A percentile compares a stretch with the other conserved stretches of the same genome.
phyloP scores from a whole-genome alignment of 2,329 filamentous ascomycete genomes.

The Fusarium camptoceras region DNA sequence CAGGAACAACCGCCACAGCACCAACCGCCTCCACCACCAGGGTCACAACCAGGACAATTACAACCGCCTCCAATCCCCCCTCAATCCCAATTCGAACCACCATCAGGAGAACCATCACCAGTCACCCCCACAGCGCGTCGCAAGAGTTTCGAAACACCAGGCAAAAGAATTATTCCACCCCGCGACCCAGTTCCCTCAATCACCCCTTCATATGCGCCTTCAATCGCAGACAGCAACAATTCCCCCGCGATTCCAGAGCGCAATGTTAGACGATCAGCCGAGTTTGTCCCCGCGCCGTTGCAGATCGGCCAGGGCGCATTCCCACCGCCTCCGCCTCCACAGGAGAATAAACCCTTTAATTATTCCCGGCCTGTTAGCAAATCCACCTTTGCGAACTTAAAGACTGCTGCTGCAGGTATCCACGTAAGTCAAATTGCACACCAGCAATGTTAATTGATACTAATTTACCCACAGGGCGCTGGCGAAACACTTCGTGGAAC shows the following conservation, averaged over 20 bases:
- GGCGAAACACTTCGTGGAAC: constrained; percentile 44
- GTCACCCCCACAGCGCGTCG: constrained; percentile 29
- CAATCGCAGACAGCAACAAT: not conserved
- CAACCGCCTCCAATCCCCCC: not conserved
- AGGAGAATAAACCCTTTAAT: constrained; percentile 7
- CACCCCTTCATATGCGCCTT: not conserved
- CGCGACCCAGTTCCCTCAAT: constrained; percentile 34
- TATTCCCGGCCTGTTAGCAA: constrained; percentile 31
- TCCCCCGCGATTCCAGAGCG: constrained; percentile 38
- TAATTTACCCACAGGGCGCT: constrained; percentile 26
- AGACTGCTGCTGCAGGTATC: constrained; percentile 40
- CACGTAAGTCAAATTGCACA: constrained; percentile 8
- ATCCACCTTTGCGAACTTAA: constrained; percentile 42
- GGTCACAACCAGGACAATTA: not conserved
- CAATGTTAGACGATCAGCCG: constrained; percentile 7
- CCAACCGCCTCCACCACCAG: not conserved
- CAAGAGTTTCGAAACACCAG: constrained; percentile 42
- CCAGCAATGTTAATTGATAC: fast-evolving
- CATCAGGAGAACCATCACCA: constrained; percentile 8
- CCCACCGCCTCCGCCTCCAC: not conserved
- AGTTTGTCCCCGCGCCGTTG: constrained; percentile 13
- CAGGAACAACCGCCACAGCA: not conserved
- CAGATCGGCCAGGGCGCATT: constrained; percentile 14
- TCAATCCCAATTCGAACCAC: not conserved
- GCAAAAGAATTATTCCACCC: constrained; percentile 37